phyloP scores from a whole-genome alignment of 139 green algal genomes.

The Diplosphaera chodatii region DNA sequence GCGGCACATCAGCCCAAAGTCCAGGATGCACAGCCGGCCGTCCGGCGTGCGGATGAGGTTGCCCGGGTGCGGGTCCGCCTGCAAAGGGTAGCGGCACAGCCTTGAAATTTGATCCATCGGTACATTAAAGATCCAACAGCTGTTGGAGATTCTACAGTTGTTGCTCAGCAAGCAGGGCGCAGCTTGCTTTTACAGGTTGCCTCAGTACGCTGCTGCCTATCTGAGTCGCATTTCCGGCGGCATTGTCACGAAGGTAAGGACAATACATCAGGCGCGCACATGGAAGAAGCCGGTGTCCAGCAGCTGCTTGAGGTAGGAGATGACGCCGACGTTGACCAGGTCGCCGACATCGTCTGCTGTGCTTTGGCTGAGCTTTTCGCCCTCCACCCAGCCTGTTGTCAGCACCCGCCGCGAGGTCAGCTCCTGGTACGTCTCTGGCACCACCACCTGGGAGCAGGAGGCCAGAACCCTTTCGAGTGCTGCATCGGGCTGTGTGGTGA shows the following conservation, averaged over 20 bases:
- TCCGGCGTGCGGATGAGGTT: slow-evolving; percentile 97
- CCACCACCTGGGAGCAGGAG: slow-evolving; percentile 70
- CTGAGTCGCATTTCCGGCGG: too few relatives aligned
- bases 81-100: too few relatives aligned
- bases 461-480: not conserved
- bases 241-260: too few relatives aligned
- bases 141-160: too few relatives aligned
- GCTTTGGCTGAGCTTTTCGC: slow-evolving; percentile 75
- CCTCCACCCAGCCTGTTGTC: slow-evolving; percentile 79
- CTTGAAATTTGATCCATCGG: too few relatives aligned
- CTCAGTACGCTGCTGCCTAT: too few relatives aligned
- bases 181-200: too few relatives aligned
- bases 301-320: slow-evolving; percentile 98
- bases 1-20: slow-evolving; percentile 86
- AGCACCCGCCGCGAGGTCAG: slow-evolving; percentile 82
- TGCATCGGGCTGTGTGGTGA: too few relatives aligned
- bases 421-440: slow-evolving; percentile 80
- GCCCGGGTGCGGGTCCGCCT: slow-evolving; percentile 69
- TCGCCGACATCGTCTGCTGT: slow-evolving; percentile 80
- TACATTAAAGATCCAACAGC: too few relatives aligned
- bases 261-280: too few relatives aligned
- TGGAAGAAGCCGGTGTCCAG: slow-evolving; percentile 78
- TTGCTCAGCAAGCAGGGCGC: too few relatives aligned
- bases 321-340: slow-evolving; percentile 95
- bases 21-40: slow-evolving; percentile 88